Evolutionary conservation across 768 basidiomycete genomes (phyloP), one percentile per base, ranked within the genome.

Genomic region (Lepiota brunneoincarnata): DNA sequence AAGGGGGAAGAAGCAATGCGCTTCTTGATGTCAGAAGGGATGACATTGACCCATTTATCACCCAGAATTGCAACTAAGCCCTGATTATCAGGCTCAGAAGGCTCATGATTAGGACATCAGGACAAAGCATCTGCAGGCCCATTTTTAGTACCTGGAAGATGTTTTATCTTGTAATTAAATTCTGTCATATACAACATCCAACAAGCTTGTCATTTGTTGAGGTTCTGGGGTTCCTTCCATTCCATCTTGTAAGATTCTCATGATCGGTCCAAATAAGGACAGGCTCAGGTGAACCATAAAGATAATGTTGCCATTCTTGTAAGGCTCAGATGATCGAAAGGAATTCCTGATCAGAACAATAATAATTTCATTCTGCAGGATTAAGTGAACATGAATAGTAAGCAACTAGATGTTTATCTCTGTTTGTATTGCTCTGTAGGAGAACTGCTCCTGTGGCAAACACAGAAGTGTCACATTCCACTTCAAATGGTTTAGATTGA

Each of bases 131-230:
- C 45, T 1, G 53, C 53, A 39, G 11, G 17, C 2, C 5, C 11
- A 17, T 35, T 35, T 24, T 45, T 47, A 18, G 28, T 24, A 15
- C 45, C 34, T 3, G 53, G 45, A 11, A 46, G 6, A 40, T 45
- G 45, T 24, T 54, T 26, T 7, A 54, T 46, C 15, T 36, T 18
- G 28, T 35, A 37, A 14, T 54, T 41, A 17, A 54, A 54, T 28
- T 37, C 6, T 36, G n/a, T 17, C n/a, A 54, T n/a, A 12, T 45
- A 45, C 2, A 23, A 3, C n/a, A 11, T 10, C 53, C 45, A 54
- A 39, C 45, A 2, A 12, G 44, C 44, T 46, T 45, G 43, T 5
- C 53, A 5, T 47, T 17, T 2, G 37, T 54, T 54, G n/a, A 54
- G 28, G 1, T 23, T 45, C 18, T 54, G 42, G 20, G 44, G 36